Base-by-base conservation (phyloP, 1,139 yeast species). In the Blastobotrys serpentis region DNA sequence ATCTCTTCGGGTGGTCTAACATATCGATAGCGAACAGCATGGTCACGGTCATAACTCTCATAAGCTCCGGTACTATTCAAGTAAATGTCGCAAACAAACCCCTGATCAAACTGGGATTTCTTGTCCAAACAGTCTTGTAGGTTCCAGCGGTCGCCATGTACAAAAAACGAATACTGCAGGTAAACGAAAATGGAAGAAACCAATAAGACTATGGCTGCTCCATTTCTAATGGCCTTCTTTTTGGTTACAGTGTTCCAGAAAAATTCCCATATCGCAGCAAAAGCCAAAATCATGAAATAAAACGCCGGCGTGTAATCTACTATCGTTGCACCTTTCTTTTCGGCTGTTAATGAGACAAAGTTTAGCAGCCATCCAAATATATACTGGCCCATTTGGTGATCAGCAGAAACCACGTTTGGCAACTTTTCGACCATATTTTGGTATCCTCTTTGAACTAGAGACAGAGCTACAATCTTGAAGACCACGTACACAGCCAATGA, bases 301-400 rank as follows among this genome's bases (percentile, higher is more conserved):
- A 60, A 46, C 2, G 61, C 55, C 11, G 65, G 64, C 10, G 60
- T 50, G 42, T 63, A 63, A 19, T 57, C 61, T 8, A 53, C 43
- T 6, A 61, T 41, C 2, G 51, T 48, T 21, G 40, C 50, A 11
- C 33, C 36, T 22, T 49, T 23, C 4, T 48, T 50, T 5, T 40
- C 37, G 13, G 52, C 43, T 11, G 50, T 21, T 7, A 47, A 44
- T 0, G 59, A 54, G 13, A 52, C 13, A 33, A 50, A 59, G 42
- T 58, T 60, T 1, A 52, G 43, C 5, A 47, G 29, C 63, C 63
- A 63, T 2, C 56, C 61, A 5, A 56, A 25, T 1, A 59, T 33
- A 14, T 53, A 52, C 4, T 54, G 57, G 21, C 65, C 65, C 8
- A 57, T 59, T 40, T 56, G 56, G 38, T 60, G 63, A 38, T 61